Evolutionary conservation across 1,139 yeast species (phyloP), one percentile per base, ranked within the genome.

Genomic region (Magnusiomyces suaveolens): DNA sequence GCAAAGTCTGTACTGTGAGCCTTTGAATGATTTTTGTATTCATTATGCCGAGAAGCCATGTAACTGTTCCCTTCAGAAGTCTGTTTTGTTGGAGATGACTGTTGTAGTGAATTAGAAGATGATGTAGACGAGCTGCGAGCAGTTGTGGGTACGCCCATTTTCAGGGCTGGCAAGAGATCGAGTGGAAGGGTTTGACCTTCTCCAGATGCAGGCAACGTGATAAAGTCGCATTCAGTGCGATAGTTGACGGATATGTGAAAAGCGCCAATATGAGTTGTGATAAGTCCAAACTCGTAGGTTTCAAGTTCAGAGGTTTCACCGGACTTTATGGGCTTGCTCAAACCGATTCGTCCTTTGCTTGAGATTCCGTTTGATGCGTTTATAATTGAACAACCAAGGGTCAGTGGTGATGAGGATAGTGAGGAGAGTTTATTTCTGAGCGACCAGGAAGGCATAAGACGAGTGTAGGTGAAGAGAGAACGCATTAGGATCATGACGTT

Each of bases 271-370:
- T 86, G 81, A 0, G 96, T 87, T 55, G 77, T 76, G 1, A 92
- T 80, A 0, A 94, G 87, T 12, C 79, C 76, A 56, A 92, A 79
- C 56, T 75, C 75, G 64, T 79, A 80, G 53, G 81, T 84, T 25
- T 76, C 76, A 58, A 83, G 68, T 63, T 84, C 89, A 12, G 80
- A 67, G 20, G 76, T 79, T 18, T 64, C 62, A 48, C 69, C 59
- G 39, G 66, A 68, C 3, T 80, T 74, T 1, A 88, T 77, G 1
- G 84, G 74, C 64, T 84, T 85, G 56, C 90, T 83, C 54, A 90
- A 75, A 0, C 97, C 97, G 26, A 88, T 79, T 59, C 97, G 72
- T 1, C 96, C 96, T 63, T 83, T 84, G 1, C 95, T 84, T 26
- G 83, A 75, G 44, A 89, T 87, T 0, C 94, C 84, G 58, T 80